Percentiles rank a stretch among this genome's conserved stretches.
Evolutionary conservation across 2,329 filamentous ascomycete genomes (phyloP).

Genomic region (Samsoniella hepiali): DNA sequence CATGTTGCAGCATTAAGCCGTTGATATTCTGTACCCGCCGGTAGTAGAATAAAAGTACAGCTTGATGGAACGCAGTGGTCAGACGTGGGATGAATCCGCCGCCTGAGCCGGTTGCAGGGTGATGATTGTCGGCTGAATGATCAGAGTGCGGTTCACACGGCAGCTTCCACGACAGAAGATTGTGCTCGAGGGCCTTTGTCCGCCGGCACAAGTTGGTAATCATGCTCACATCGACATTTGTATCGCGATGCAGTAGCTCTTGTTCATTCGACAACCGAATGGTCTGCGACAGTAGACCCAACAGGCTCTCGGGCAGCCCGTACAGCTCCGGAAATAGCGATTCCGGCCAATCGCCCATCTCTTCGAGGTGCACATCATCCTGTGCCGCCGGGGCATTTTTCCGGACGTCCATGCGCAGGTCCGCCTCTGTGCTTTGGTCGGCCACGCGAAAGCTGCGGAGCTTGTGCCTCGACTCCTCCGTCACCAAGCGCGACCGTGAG

Average conservation of each 20-base stretch:
- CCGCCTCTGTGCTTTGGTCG: slow-evolving; percentile 10
- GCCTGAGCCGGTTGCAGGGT: background rate
- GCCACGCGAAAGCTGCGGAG: slow-evolving; percentile 15
- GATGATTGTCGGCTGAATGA: too few relatives aligned
- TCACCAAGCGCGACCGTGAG: background rate
- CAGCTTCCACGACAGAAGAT: slow-evolving; percentile 3
- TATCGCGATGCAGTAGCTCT: slow-evolving; percentile 7
- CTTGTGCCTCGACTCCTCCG: background rate
- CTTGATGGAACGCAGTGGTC: background rate
- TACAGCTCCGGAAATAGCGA: slow-evolving; percentile 12
- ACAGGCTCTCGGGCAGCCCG: slow-evolving; percentile 7
- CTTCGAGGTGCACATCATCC: slow-evolving; percentile 9
- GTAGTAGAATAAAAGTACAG: slow-evolving; percentile 11
- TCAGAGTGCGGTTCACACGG: background rate
- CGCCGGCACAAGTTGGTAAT: background rate
- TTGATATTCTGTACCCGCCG: slow-evolving; percentile 13
- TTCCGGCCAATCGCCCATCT: background rate
- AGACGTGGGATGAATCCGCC: background rate
- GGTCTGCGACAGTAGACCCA: slow-evolving; percentile 11
- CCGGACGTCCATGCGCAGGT: background rate
- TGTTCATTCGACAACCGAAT: slow-evolving; percentile 15
- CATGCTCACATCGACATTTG: background rate
- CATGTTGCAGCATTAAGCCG: slow-evolving; percentile 11
- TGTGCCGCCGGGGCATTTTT: background rate
- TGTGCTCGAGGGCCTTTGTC: slow-evolving; percentile 5